Evolutionary conservation across 371 early-diverging fungal genomes (phyloP), one percentile per base, ranked within the genome.

Genomic region (Mucor lusitanicus): DNA sequence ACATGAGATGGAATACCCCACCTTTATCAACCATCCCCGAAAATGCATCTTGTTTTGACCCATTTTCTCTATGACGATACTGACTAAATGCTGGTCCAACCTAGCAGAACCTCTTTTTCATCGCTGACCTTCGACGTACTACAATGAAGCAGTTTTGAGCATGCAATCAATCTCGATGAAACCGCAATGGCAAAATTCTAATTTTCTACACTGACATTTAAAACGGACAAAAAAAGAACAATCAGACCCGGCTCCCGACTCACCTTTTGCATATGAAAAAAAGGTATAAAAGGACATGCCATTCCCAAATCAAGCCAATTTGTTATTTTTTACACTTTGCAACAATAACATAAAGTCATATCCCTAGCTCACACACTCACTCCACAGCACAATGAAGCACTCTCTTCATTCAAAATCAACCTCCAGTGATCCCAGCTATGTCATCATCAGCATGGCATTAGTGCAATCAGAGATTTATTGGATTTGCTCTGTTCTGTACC

Each of bases 381-480:
- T 8, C 6, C 9, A 35, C 35, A 2, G 8, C 8, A 39, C 17
- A 25, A 59, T 59, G 59, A 39, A 39, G 12, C 4, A 5, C 13
- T n/a, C 0, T 12, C 23, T 59, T 35, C 59, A 59, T 59, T 40
- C 40, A 12, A 39, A 37, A 25, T 19, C 46, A 48, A 48, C 2
- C 48, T 13, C 37, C 5, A 2, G 27, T 11, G 25, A 19, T 11
- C 61, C 67, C 2, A 56, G 30, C 19, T 48, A 48, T 13, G 15
- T 68, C 9, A 17, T 63, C 17, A 46, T 63, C 13, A 48, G 58
- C 15, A 17, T 71, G 40, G 71, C 71, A 7, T 27, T 71, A 15
- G 53, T 72, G 15, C 68, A 68, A 33, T 68, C 72, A 3, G 65
- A 72, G 30, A 27, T 72, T 9, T 72, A 40, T 54, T 72, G 72